Percentiles rank a stretch among this genome's conserved stretches.
phyloP scores from a whole-genome alignment of 116 monocot genomes.

The Trichopus zeylanicus region DNA sequence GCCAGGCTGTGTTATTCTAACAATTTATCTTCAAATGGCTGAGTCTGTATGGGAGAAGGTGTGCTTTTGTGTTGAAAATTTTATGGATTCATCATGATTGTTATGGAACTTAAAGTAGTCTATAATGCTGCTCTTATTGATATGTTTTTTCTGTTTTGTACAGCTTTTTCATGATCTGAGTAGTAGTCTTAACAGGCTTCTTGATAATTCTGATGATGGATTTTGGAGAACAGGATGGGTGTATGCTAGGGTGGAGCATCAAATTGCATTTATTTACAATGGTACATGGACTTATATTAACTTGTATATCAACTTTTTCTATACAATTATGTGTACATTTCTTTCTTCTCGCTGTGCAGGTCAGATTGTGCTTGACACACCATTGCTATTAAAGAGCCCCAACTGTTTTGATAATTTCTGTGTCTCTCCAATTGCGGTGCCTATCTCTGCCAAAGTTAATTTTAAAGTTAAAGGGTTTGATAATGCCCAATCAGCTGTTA shows the following conservation, averaged over 20 bases:
- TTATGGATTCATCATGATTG: no score
- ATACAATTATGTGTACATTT: background rate
- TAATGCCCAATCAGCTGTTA: slow-evolving; percentile 34
- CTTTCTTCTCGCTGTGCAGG: slow-evolving; percentile 35
- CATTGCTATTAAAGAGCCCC: slow-evolving; percentile 22
- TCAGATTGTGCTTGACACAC: slow-evolving; percentile 41
- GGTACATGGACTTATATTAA: no score
- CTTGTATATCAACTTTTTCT: background rate
- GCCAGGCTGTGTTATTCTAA: slow-evolving; percentile 86
- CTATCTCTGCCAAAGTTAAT: slow-evolving; percentile 37
- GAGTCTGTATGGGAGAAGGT: slow-evolving; percentile 69
- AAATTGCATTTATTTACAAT: slow-evolving; percentile 58
- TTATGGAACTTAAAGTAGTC: no score
- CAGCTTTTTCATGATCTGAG: slow-evolving; percentile 57
- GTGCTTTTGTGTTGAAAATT: slow-evolving; percentile 1
- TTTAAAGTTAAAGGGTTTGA: slow-evolving; percentile 70
- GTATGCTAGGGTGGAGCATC: slow-evolving; percentile 53
- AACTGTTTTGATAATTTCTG: slow-evolving; percentile 30
- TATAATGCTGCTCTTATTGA: background rate
- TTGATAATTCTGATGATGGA: slow-evolving; percentile 29
- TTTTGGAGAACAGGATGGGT: slow-evolving; percentile 90
- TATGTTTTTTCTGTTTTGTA: background rate
- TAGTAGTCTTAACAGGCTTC: slow-evolving; percentile 48
- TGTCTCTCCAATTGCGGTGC: slow-evolving; percentile 64
- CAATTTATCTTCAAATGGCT: slow-evolving; percentile 62